Conservation (phyloP, 78 protist species). For the Planoprotostelium fungivorum region DNA sequence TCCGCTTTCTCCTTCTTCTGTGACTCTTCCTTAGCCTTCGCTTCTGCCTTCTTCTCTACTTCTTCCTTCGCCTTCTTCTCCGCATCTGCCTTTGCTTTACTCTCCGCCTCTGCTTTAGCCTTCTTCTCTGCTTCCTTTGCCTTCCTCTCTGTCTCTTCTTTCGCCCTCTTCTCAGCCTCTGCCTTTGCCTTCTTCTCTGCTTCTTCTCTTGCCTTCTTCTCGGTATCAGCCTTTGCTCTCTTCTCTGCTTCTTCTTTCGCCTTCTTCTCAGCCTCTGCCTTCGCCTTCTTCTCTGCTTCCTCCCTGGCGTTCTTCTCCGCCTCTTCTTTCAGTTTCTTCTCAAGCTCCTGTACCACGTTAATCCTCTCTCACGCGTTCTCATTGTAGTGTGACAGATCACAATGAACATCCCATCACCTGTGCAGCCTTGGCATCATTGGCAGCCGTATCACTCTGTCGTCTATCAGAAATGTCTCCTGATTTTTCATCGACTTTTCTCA, state of each 20-base stretch:
- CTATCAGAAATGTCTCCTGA: too few species aligned
- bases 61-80: neutral
- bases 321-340: neutral
- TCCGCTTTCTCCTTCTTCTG: neutral
- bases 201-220: neutral
- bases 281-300: neutral
- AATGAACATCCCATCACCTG: too few species aligned
- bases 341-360: neutral
- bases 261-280: too few species aligned
- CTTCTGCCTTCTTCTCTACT: neutral
- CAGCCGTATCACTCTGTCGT: too few species aligned
- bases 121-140: neutral
- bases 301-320: neutral
- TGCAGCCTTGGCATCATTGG: too few species aligned
- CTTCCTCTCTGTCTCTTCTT: neutral
- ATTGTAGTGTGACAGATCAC: too few species aligned
- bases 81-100: neutral
- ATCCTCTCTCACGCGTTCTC: too few species aligned
- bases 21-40: neutral
- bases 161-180: neutral
- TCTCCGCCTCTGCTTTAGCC: neutral
- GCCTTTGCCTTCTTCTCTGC: neutral
- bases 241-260: neutral
- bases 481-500: too few species aligned
- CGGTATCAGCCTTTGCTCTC: neutral